Evolutionary conservation across 768 basidiomycete genomes (phyloP).

Genomic region (Mycena crocata): DNA sequence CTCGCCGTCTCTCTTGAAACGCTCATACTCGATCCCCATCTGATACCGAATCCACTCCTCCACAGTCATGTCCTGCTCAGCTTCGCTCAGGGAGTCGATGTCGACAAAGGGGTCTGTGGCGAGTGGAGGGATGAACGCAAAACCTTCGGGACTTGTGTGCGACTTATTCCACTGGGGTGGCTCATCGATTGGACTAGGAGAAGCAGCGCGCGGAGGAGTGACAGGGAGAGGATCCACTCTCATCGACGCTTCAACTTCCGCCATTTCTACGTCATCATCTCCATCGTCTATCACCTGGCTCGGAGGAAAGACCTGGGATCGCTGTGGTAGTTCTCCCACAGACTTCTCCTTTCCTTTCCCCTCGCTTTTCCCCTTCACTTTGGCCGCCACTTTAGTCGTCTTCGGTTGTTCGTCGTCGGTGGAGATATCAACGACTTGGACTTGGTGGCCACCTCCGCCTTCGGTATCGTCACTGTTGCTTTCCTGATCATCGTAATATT

Average conservation of each 20-base stretch:
- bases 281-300: slow-evolving; percentile 15
- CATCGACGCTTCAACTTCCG: slow-evolving; percentile 37
- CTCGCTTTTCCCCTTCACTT: slow-evolving; percentile 26
- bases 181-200: slow-evolving; percentile 20
- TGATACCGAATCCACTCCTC: slow-evolving; percentile 88
- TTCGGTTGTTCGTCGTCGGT: slow-evolving; percentile 51
- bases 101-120: slow-evolving; percentile 60
- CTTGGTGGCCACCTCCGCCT: slow-evolving; percentile 43
- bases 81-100: slow-evolving; percentile 63
- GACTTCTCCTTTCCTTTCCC: slow-evolving; percentile 16
- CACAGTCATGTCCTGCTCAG: slow-evolving; percentile 81
- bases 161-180: slow-evolving; percentile 11
- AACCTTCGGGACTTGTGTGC: slow-evolving; percentile 22
- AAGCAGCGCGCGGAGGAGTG: slow-evolving; percentile 26
- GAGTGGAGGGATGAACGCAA: slow-evolving; percentile 51
- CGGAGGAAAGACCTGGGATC: slow-evolving; percentile 8
- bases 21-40: slow-evolving; percentile 75
- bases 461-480: slow-evolving; percentile 10
- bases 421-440: slow-evolving; percentile 58
- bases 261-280: slow-evolving; percentile 46
- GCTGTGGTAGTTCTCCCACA: slow-evolving; percentile 20
- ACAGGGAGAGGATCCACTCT: slow-evolving; percentile 24
- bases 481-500: slow-evolving; percentile 13
- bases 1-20: slow-evolving; percentile 64
- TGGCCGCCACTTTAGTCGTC: slow-evolving; percentile 32